Evolutionary conservation across 257 asterid genomes (phyloP).

Genomic region (Linaria vulgaris): DNA sequence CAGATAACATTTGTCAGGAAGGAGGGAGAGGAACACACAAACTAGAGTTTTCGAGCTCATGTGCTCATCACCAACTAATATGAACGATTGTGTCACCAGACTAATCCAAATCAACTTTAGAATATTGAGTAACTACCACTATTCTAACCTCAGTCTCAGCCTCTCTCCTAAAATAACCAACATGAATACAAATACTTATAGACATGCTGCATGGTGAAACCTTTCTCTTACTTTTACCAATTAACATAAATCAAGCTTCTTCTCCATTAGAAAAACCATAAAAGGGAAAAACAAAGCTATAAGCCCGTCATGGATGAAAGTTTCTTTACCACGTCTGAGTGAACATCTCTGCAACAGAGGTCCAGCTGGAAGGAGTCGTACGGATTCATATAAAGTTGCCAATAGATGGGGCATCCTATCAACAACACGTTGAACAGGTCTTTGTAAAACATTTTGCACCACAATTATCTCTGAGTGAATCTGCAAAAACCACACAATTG

Average conservation of each 20-base stretch:
- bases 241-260: constrained; percentile 1
- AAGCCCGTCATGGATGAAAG: constrained; percentile 8
- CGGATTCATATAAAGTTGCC: constrained; percentile 47
- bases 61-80: too few species aligned
- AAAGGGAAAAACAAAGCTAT: constrained; percentile 12
- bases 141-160: too few species aligned
- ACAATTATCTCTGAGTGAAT: constrained; percentile 37
- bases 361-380: constrained; percentile 46
- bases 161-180: neutral
- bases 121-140: too few species aligned
- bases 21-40: too few species aligned
- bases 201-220: neutral
- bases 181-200: neutral
- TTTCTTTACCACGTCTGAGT: constrained; percentile 34
- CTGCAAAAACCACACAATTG: constrained; percentile 29
- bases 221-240: neutral
- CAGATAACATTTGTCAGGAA: neutral
- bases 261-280: neutral
- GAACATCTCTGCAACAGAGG: constrained; percentile 48
- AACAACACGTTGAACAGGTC: constrained; percentile 22
- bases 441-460: constrained; percentile 23
- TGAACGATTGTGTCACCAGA: too few species aligned
- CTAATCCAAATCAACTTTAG: too few species aligned
- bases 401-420: constrained; percentile 35
- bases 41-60: too few species aligned